Evolutionary conservation across 495 filamentous ascomycete species (phyloP), one percentile per base, ranked within the genome.

Genomic region (Hypoxylon lienhwacheense): DNA sequence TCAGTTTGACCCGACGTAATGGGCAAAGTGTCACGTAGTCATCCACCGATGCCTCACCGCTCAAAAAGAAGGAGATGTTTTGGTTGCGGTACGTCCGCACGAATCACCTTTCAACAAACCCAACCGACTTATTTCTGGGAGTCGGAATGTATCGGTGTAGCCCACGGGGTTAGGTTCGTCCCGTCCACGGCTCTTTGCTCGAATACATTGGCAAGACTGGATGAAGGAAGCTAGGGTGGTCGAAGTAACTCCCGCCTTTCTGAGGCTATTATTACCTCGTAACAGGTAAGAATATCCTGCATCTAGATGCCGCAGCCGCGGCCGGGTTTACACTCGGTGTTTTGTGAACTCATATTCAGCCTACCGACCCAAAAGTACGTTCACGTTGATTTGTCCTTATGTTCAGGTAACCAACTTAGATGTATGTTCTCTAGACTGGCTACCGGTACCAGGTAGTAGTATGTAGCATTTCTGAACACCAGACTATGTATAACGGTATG

Each of bases 31-130:
- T 52, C 29, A 41, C 42, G 33, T 47, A 47, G 29, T 55, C 51
- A 47, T 19, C 51, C 29, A 45, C 15, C n/a, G n/a, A n/a, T n/a
- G n/a, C n/a, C 47, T 61, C 57, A 61, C 58, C 58, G 58, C 58
- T 61, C 35, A 14, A 21, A 42, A 22, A 25, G 2, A 35, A 16
- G 15, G 31, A 4, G 17, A 33, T 33, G 25, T 16, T 7, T 22
- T 14, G n/a, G 34, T 28, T 55, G 52, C 46, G 58, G 51, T 8
- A 47, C 1, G 3, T 20, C 51, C 51, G 51, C 49, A 28, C 58
- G 58, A 61, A 61, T 61, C 51, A 55, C 5, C 11, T 35, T 7
- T 35, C 29, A 22, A 40, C 15, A 15, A 47, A 34, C 26, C 33
- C 28, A 24, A 8, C 22, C 11, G 33, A 36, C n/a, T 4, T 14